These are phyloP conservation scores for Penicillium simplicissimum DNA, from an alignment of 495 filamentous ascomycete species.

Conservation along the genomic window DNA sequence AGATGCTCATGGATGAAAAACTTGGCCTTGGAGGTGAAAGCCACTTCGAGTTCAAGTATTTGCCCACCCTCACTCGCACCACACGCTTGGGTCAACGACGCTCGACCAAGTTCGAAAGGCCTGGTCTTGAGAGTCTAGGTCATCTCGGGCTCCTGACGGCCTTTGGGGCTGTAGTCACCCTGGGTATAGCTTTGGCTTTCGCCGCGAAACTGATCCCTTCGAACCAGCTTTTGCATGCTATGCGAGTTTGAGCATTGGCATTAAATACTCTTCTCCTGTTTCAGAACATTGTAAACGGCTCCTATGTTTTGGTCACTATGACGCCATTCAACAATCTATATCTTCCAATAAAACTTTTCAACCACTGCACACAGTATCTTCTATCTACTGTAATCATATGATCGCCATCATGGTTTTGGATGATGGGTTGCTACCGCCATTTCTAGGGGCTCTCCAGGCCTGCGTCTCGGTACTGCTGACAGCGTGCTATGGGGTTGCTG, in stretches of 20 bases:
- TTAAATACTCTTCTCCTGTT: not conserved
- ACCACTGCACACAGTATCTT: not conserved
- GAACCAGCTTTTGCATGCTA: conserved; percentile 14
- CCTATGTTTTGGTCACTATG: not conserved
- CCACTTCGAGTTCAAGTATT: conserved; percentile 64
- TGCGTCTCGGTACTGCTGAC: not conserved
- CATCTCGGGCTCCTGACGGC: conserved; percentile 33
- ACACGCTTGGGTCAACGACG: conserved; percentile 36
- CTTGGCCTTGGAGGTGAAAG: conserved; percentile 58
- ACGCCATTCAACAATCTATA: not conserved
- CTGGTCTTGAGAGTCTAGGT: conserved; percentile 33
- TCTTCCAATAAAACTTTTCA: not conserved
- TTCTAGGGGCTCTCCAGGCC: not conserved
- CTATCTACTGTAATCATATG: not conserved
- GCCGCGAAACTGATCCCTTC: conserved; percentile 24
- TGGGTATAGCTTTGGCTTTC: conserved; percentile 25
- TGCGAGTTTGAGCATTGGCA: conserved; percentile 5
- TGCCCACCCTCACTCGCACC: conserved; percentile 50
- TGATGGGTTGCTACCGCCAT: not conserved
- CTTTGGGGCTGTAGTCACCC: conserved; percentile 16
- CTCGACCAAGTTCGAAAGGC: conserved; percentile 22
- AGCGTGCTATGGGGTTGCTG: not conserved
- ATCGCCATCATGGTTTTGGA: not conserved
- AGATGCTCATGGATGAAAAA: conserved; percentile 55
- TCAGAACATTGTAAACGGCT: not conserved